phyloP scores from a whole-genome alignment of 495 filamentous ascomycete species.

The Xylaria flabelliformis region DNA sequence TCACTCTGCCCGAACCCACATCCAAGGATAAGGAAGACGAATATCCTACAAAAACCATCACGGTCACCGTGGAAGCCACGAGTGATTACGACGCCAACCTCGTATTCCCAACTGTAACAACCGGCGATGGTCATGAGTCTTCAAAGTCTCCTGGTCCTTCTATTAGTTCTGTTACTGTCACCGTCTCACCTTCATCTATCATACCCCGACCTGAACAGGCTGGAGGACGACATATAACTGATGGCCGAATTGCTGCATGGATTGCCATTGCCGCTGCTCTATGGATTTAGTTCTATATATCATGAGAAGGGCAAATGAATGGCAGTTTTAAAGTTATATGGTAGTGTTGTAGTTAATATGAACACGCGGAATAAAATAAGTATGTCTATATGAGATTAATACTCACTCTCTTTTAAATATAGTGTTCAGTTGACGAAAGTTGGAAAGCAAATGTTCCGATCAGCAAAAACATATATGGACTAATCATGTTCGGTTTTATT shows the following conservation, averaged over 20 bases:
- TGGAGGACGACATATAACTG: neutral
- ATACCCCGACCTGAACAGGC: neutral
- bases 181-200: neutral
- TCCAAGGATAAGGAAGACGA: neutral
- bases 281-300: neutral
- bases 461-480: no score
- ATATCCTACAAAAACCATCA: neutral
- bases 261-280: neutral
- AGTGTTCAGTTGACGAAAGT: no score
- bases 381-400: neutral
- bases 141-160: neutral
- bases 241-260: constrained; percentile 1
- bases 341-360: neutral
- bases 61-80: neutral
- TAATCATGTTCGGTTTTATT: neutral
- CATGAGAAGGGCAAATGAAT: neutral
- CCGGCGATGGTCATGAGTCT: neutral
- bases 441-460: no score
- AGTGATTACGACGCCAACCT: neutral
- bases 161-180: neutral
- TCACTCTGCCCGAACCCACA: neutral
- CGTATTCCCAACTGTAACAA: neutral
- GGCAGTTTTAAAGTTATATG: neutral
- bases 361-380: neutral
- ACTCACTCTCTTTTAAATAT: neutral